Conservation (phyloP, 441 rosid species). For the Erysimum cheiri region DNA sequence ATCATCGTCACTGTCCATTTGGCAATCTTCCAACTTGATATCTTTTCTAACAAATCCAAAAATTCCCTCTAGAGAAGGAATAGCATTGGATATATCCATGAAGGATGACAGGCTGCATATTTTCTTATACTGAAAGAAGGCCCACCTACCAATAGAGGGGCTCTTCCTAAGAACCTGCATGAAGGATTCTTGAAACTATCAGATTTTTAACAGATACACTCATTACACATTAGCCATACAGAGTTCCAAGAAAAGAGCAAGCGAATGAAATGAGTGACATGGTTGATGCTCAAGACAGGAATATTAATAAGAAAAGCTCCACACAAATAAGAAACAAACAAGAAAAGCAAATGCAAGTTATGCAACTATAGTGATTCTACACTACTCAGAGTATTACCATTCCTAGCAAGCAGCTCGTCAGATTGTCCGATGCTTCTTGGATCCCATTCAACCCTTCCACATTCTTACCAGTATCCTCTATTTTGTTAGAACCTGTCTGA, state of each 20-base stretch:
- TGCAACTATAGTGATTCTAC: conserved; percentile 29
- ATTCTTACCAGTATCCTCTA: conserved; percentile 44
- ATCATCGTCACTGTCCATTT: conserved; percentile 66
- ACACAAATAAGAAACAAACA: conserved; percentile 20
- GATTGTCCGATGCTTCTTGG: conserved; percentile 48
- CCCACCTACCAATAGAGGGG: conserved; percentile 73
- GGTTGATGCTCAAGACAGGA: conserved; percentile 20
- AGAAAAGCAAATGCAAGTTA: conserved; percentile 14
- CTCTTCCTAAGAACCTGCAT: conserved; percentile 71
- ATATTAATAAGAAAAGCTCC: conserved; percentile 26
- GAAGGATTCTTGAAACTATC: conserved; percentile 36
- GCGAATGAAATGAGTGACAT: conserved; percentile 19
- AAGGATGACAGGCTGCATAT: conserved; percentile 55
- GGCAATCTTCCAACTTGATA: conserved; percentile 56
- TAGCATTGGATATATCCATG: conserved; percentile 52
- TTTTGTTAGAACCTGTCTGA: conserved; percentile 45
- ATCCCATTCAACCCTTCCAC: conserved; percentile 44
- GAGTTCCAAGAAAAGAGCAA: conserved; percentile 20
- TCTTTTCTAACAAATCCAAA: conserved; percentile 57
- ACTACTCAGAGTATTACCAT: conserved; percentile 59
- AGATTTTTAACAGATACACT: conserved; percentile 30
- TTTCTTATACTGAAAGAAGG: conserved; percentile 67
- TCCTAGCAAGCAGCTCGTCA: conserved; percentile 69
- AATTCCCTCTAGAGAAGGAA: conserved; percentile 60
- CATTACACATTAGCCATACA: conserved; percentile 13